These are phyloP conservation scores for Macrocystidia cucumis DNA, from an alignment of 1,284 basidiomycete species.

Conservation along the genomic window DNA sequence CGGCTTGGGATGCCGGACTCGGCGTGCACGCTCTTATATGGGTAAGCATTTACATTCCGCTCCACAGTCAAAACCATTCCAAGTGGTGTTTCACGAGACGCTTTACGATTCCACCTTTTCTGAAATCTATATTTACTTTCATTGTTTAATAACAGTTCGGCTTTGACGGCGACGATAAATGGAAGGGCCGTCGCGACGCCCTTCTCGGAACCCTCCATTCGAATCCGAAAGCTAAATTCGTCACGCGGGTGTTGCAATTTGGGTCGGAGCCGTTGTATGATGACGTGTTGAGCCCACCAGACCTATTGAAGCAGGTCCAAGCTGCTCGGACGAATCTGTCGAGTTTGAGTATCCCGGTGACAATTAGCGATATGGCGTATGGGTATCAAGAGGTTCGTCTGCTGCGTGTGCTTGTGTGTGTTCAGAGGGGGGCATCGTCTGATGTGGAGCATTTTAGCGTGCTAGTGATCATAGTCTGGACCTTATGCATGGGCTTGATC, in stretches of 20 bases:
- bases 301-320: slow-evolving; percentile 51
- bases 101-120: not conserved
- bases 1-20: slow-evolving; percentile 61
- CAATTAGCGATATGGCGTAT: slow-evolving; percentile 49
- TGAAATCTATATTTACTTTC: no score
- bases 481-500: slow-evolving; percentile 58
- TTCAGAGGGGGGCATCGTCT: slow-evolving; percentile 2
- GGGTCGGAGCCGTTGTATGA: slow-evolving; percentile 75
- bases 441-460: slow-evolving; percentile 25
- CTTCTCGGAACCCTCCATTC: slow-evolving; percentile 48
- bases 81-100: not conserved
- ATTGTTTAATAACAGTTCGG: slow-evolving; percentile 41
- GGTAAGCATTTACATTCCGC: slow-evolving; percentile 30
- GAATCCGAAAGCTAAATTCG: slow-evolving; percentile 60
- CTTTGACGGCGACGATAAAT: slow-evolving; percentile 47
- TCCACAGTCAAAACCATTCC: not conserved
- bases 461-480: slow-evolving; percentile 42
- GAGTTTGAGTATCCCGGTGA: slow-evolving; percentile 54
- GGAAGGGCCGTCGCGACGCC: slow-evolving; percentile 45
- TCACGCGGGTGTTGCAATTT: slow-evolving; percentile 62
- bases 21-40: slow-evolving; percentile 73
- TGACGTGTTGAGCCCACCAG: slow-evolving; percentile 38
- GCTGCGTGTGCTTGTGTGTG: slow-evolving; percentile 6
- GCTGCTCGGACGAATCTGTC: slow-evolving; percentile 42
- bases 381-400: slow-evolving; percentile 30